phyloP scores from a whole-genome alignment of 192 early-diverging fungal genomes.

The Coemansia reversa region DNA sequence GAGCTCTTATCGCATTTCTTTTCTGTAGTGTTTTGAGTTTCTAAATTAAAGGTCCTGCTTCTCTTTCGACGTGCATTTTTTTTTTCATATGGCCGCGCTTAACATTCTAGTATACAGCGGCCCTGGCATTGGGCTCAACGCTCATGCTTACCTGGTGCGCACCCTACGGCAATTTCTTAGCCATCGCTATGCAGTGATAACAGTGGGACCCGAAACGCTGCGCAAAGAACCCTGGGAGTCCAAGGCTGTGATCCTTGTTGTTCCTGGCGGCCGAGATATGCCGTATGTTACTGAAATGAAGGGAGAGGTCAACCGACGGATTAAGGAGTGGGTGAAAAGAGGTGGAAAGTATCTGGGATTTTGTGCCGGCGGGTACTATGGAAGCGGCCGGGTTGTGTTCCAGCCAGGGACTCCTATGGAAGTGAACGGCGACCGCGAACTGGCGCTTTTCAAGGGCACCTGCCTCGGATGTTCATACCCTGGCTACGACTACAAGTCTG shows the following conservation, averaged over 20 bases:
- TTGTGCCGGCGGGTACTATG: conserved; percentile 91
- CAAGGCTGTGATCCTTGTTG: conserved; percentile 79
- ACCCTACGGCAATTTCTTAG: conserved; percentile 78
- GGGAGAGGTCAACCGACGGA: conserved; percentile 60
- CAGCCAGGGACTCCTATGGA: conserved; percentile 63
- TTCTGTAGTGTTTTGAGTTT: background rate
- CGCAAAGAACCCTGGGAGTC: conserved; percentile 82
- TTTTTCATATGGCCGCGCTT: conserved; percentile 23
- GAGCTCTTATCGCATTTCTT: too few relatives aligned
- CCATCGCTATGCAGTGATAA: conserved; percentile 84
- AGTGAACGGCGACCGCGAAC: conserved; percentile 72
- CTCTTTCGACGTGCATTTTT: background rate
- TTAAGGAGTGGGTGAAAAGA: conserved; percentile 62
- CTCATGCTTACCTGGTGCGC: conserved; percentile 33
- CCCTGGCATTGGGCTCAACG: conserved; percentile 40
- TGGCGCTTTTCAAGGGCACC: conserved; percentile 68
- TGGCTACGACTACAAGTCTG: conserved; percentile 84
- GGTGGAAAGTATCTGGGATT: conserved; percentile 92
- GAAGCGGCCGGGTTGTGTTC: conserved; percentile 69
- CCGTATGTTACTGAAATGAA: conserved; percentile 77
- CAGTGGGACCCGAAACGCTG: conserved; percentile 72
- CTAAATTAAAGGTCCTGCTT: background rate
- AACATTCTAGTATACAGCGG: conserved; percentile 56
- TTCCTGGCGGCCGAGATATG: conserved; percentile 87
- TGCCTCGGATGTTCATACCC: conserved; percentile 73